Percentiles rank a stretch among this genome's conserved stretches.
phyloP scores from a whole-genome alignment of 768 basidiomycete genomes.

The Hysterangium stoloniferum region DNA sequence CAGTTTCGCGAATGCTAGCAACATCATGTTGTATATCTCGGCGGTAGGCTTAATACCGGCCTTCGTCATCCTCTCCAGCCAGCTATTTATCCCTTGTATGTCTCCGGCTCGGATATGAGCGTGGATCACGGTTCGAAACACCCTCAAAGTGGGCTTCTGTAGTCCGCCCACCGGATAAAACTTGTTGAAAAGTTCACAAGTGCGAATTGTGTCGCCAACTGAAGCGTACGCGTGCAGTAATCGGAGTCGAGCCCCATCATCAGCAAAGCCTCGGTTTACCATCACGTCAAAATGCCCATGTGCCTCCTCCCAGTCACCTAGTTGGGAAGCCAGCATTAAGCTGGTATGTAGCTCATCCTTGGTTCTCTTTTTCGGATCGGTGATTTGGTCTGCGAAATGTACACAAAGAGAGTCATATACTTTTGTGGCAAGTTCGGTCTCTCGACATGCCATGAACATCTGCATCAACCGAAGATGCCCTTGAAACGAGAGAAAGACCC shows the following conservation, averaged over 20 bases:
- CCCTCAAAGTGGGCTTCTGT: constrained; percentile 37
- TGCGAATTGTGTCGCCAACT: constrained; percentile 32
- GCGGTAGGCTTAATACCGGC: constrained; percentile 46
- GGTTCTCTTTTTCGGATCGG: constrained; percentile 15
- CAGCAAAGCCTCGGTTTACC: constrained; percentile 21
- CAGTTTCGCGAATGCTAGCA: constrained; percentile 46
- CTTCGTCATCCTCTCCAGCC: constrained; percentile 45
- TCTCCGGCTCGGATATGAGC: constrained; percentile 44
- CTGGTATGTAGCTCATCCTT: constrained; percentile 30
- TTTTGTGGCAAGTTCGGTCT: constrained; percentile 35
- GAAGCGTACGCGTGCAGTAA: constrained; percentile 51
- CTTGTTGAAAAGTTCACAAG: constrained; percentile 43
- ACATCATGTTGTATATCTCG: constrained; percentile 50
- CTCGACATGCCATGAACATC: constrained; percentile 32
- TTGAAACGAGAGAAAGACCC: constrained; percentile 22
- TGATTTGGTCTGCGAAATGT: constrained; percentile 16
- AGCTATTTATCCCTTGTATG: constrained; percentile 39
- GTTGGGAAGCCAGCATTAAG: constrained; percentile 44
- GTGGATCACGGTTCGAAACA: constrained; percentile 51
- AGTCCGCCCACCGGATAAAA: constrained; percentile 38
- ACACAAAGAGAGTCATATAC: constrained; percentile 27
- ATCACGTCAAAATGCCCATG: constrained; percentile 37
- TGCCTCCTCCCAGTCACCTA: constrained; percentile 40
- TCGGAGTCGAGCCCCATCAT: constrained; percentile 30
- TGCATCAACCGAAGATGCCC: constrained; percentile 33